Percentiles rank a stretch among this genome's conserved stretches.
Conservation (phyloP, 257 asterid genomes). For the Gardenia jasminoides region DNA sequence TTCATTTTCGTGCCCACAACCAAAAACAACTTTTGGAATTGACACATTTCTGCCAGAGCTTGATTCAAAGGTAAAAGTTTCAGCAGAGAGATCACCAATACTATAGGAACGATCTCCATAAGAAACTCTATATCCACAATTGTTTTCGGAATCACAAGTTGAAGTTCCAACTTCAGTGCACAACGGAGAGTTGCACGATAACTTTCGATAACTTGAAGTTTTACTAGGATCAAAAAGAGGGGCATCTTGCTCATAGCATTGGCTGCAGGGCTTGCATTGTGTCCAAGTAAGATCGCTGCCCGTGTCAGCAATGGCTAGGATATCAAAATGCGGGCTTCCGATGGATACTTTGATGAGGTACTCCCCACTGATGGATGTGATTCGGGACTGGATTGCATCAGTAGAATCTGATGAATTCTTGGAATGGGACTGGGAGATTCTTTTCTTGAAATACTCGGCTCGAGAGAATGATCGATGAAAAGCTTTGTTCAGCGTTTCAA, state of each 20-base stretch:
- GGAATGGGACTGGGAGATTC: too few relatives aligned
- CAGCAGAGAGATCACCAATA: slow-evolving; percentile 41
- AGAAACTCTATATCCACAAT: slow-evolving; percentile 29
- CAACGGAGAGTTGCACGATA: slow-evolving; percentile 27
- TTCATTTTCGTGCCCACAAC: slow-evolving; percentile 45
- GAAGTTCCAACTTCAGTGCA: slow-evolving; percentile 23
- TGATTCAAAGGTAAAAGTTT: slow-evolving; percentile 39
- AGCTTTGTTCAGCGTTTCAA: slow-evolving; percentile 22
- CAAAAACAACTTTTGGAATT: slow-evolving; percentile 39
- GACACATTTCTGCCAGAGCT: slow-evolving; percentile 17
- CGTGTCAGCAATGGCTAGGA: slow-evolving; percentile 49
- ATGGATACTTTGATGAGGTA: slow-evolving; percentile 43
- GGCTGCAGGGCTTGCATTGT: slow-evolving; percentile 51
- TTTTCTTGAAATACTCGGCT: slow-evolving; percentile 16
- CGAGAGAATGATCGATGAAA: slow-evolving; percentile 42
- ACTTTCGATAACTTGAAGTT: slow-evolving; percentile 20
- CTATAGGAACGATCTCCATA: slow-evolving; percentile 45
- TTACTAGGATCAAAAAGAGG: slow-evolving; percentile 45
- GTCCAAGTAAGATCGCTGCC: slow-evolving; percentile 67
- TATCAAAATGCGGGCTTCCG: slow-evolving; percentile 54
- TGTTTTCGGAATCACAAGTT: slow-evolving; percentile 10
- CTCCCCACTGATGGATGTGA: slow-evolving; percentile 32
- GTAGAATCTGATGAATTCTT: background rate
- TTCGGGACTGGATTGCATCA: background rate
- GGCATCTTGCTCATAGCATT: slow-evolving; percentile 41